Conservation (phyloP, 805 yeast genomes). For the Teunomyces stri region DNA sequence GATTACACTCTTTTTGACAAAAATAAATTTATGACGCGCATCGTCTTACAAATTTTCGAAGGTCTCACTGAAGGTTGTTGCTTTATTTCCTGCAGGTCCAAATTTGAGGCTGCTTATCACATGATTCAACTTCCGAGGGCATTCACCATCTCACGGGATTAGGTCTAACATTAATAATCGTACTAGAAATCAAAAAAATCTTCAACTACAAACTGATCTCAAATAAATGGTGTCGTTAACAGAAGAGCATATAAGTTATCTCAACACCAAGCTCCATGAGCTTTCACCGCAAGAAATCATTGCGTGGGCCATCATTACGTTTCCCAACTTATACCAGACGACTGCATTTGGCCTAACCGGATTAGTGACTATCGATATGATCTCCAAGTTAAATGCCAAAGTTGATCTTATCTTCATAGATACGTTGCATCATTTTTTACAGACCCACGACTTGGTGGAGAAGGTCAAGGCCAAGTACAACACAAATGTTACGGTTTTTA, state of each 20-base stretch:
- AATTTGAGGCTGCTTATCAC: neutral
- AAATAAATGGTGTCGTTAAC: conserved; percentile 25
- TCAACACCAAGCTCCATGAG: conserved; percentile 59
- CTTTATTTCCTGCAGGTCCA: no score
- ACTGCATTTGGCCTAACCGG: conserved; percentile 97
- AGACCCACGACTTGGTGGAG: conserved; percentile 73
- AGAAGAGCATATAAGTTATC: conserved; percentile 57
- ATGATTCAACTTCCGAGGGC: neutral
- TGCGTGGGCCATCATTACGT: conserved; percentile 78
- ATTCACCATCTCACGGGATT: conserved; percentile 9
- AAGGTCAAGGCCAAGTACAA: conserved; percentile 54
- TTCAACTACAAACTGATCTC: neutral
- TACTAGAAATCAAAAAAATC: neutral
- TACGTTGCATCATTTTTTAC: conserved; percentile 93
- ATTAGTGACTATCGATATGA: conserved; percentile 79
- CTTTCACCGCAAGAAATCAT: conserved; percentile 70
- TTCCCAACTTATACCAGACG: conserved; percentile 82
- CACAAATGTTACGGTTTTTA: conserved; percentile 60
- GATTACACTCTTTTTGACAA: no score
- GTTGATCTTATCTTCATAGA: conserved; percentile 83
- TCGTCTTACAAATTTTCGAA: no score
- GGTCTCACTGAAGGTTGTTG: no score
- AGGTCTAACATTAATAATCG: neutral
- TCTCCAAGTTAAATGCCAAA: conserved; percentile 48
- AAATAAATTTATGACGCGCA: no score